Percentiles rank a stretch among this genome's conserved stretches.
Conservation (phyloP, 345 rosid genomes). For the Cardamine chenopodiifolia region DNA sequence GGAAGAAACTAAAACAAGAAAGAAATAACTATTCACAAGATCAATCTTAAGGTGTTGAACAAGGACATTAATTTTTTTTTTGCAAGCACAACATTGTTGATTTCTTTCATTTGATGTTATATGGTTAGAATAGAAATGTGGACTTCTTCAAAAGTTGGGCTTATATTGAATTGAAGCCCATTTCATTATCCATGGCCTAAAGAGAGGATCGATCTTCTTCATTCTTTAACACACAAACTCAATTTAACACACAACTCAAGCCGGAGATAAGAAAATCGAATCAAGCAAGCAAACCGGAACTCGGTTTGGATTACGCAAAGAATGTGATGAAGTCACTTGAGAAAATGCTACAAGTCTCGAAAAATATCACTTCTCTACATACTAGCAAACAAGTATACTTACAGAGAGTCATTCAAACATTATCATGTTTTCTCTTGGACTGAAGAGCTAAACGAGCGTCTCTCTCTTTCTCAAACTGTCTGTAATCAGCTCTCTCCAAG, state of each 20-base stretch:
- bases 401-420: conserved; percentile 27
- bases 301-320: neutral
- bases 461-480: conserved; percentile 96
- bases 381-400: conserved; percentile 4
- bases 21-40: neutral
- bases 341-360: neutral
- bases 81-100: neutral
- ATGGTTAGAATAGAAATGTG: neutral
- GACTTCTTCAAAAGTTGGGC: neutral
- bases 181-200: neutral
- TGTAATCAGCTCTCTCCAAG: conserved; percentile 77
- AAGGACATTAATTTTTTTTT: no score
- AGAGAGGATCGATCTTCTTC: neutral
- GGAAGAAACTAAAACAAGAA: neutral
- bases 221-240: no score
- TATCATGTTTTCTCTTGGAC: conserved; percentile 41
- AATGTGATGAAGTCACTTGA: neutral
- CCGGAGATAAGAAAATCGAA: neutral
- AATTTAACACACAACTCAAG: neutral
- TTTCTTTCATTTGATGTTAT: neutral
- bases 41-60: neutral
- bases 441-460: conserved; percentile 85
- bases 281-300: neutral
- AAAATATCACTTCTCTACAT: neutral
- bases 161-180: neutral